These are phyloP conservation scores for Trichophyton simii DNA, from an alignment of 2,329 filamentous ascomycete species.

Conservation along the genomic window DNA sequence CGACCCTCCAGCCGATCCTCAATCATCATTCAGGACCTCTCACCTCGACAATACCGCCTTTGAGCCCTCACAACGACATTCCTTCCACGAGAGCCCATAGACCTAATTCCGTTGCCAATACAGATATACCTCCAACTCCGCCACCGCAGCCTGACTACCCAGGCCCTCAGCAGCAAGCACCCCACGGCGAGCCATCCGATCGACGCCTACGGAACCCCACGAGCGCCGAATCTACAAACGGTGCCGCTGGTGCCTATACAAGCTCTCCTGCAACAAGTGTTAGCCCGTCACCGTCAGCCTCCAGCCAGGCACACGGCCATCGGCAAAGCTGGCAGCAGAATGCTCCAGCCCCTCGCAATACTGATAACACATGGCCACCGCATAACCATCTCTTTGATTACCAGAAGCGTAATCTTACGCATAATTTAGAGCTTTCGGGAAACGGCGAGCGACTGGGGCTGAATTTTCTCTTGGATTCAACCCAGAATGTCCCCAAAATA, in stretches of 20 bases:
- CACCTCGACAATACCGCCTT: not conserved
- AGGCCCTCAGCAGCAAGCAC: slow-evolving; percentile 5
- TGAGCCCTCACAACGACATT: not conserved
- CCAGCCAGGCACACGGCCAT: slow-evolving; percentile 4
- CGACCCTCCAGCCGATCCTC: slow-evolving; percentile 36
- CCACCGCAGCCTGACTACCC: slow-evolving; percentile 8
- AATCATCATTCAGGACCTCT: not conserved
- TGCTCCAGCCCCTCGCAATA: slow-evolving; percentile 6
- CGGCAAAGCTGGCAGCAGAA: slow-evolving; percentile 6
- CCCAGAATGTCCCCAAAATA: slow-evolving; percentile 43
- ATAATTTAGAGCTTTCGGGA: slow-evolving; percentile 48
- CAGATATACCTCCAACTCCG: slow-evolving; percentile 8
- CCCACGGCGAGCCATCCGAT: slow-evolving; percentile 2
- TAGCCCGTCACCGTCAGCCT: slow-evolving; percentile 32
- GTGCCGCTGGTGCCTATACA: slow-evolving; percentile 7
- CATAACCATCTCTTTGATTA: slow-evolving; percentile 27
- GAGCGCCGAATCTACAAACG: slow-evolving; percentile 8
- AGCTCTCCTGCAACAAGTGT: slow-evolving; percentile 21
- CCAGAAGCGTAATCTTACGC: slow-evolving; percentile 33
- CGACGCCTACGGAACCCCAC: slow-evolving; percentile 9
- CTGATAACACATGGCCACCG: slow-evolving; percentile 20
- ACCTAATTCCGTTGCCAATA: not conserved
- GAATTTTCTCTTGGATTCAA: slow-evolving; percentile 55
- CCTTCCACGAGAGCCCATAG: not conserved
- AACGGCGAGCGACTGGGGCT: slow-evolving; percentile 54